Conservation (phyloP, 1,284 basidiomycete species). For the Irpex rosettiformis region DNA sequence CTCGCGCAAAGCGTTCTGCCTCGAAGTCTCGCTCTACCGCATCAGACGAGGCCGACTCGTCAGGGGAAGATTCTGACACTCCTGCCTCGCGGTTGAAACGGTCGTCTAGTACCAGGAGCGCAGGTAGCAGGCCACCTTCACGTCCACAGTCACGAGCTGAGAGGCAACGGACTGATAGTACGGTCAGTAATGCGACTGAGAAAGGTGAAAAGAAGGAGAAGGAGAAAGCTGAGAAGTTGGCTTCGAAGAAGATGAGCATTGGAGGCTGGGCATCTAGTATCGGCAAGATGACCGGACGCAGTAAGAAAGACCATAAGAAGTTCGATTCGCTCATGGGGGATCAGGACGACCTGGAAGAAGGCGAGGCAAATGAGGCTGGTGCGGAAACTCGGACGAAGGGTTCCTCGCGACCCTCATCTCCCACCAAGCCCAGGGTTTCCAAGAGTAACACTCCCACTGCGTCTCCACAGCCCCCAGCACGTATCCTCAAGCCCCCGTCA, state of each 20-base stretch:
- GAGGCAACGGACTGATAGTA: constrained; percentile 59
- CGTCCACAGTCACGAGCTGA: constrained; percentile 53
- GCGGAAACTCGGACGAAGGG: constrained; percentile 20
- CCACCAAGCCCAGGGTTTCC: constrained; percentile 33
- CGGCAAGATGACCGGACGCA: constrained; percentile 52
- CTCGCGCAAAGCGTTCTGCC: constrained; percentile 21
- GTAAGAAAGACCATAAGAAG: constrained; percentile 61
- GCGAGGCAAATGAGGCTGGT: constrained; percentile 39
- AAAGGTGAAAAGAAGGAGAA: constrained; percentile 16
- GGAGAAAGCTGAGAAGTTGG: constrained; percentile 22
- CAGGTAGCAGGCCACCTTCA: constrained; percentile 51
- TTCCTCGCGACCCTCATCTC: constrained; percentile 24
- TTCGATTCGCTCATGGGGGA: constrained; percentile 30
- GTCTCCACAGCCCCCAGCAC: constrained; percentile 39
- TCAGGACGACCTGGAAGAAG: constrained; percentile 14
- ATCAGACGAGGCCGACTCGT: constrained; percentile 14
- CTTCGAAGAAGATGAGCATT: constrained; percentile 39
- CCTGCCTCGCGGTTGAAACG: constrained; percentile 22
- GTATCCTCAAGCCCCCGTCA: constrained; percentile 37
- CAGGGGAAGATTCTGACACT: constrained; percentile 16
- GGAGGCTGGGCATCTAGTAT: constrained; percentile 56
- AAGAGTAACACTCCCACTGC: constrained; percentile 17
- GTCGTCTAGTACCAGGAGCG: constrained; percentile 34
- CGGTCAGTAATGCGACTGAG: constrained; percentile 29
- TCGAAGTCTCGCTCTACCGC: constrained; percentile 17